Base-by-base conservation (phyloP, 305 asterid species). In the Fraxinus nigra region DNA sequence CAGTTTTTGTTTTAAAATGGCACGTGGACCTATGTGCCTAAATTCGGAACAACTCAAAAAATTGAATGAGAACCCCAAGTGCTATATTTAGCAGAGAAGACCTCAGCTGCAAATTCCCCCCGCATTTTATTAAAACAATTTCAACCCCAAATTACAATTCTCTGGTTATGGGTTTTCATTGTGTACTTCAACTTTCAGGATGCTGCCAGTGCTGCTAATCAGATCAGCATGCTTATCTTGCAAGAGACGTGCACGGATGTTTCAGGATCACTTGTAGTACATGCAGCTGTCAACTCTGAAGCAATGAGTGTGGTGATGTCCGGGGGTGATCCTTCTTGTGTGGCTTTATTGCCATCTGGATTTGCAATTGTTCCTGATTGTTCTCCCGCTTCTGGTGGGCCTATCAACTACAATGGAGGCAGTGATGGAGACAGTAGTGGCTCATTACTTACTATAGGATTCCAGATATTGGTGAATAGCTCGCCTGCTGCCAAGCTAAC, bases 261-360 rank as follows among this genome's bases (percentile, higher is more conserved):
- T 9, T 80, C 90, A 0, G 98, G 97, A 20, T 91, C 97, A 1
- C 81, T 92, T 34, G 75, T 94, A 20, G 94, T 91, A n/a, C 88
- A 90, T 24, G 91, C 94, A 2, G 87, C 97, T 2, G 86, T 93
- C 51, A 93, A 89, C 18, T 46, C 84, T 4, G 73, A 90, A 51
- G 87, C 86, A 4, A 88, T 92, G 89, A 87, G 85, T 51, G 77
- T 75, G 54, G 91, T 89, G 82, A 85, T 93, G 92, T 81, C 40
- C 0, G 97, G 97, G 2, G 93, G 93, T 0, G 98, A 94, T 73
- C 85, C 95, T 7, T 86, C 93, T 1, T 74, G 75, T 3, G 85
- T 92, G 79, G 90, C 87, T 26, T 84, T 93, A 82, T 82, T 93
- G 75, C 97, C 98, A 3, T 92, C 97, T 0, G 98, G 98, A 14